Evolutionary conservation across 139 green algal species (phyloP), one percentile per base, ranked within the genome.

Genomic region (Tetradesmus obliquus): DNA sequence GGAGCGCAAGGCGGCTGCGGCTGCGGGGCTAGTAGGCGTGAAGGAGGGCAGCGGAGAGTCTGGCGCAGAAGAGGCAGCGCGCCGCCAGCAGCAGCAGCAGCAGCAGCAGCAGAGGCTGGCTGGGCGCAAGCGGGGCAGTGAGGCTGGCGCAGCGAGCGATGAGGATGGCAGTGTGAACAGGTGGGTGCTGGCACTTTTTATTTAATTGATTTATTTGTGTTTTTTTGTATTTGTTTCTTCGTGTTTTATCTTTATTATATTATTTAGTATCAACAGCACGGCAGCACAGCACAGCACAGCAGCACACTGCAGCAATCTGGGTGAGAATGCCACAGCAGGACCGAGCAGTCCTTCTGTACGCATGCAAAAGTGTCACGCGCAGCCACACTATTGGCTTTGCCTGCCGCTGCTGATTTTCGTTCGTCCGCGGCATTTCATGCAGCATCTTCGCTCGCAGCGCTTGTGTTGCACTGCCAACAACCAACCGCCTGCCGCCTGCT

Each of bases 141-240:
- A 54, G 8, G 57, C 24, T 17, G 55, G 72, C 7, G 57, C 3
- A 45, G 81, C 22, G 12, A 86, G 81, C 12, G 17, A 76, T 69
- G 81, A n/a, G 55, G 81, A 55, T 66, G 82, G 83, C 57, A 88
- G 83, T 57, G 55, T 58, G 13, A 88, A 20, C 22, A 88, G 24
- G 83, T 79, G 55, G 57, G 55, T 87, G 55, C 7, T 53, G 53
- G 32, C 32, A 45, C 32, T 45, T 1, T 45, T 45, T 45, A 45
- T 45, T 45, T 45, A 45, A 1, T 45, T 45, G 32, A 45, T 45
- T 45, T 45, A 45, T 45, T 45, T 45, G 32, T 45, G 0, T 45
- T 45, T 45, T 45, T 82, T 22, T 22, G 19, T 22, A 51, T 20
- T n/a, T 82, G 74, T 24, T 54, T 57, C 7, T 57, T 45, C 32